Evolutionary conservation across 2,329 filamentous ascomycete genomes (phyloP), one percentile per base, ranked within the genome.

Genomic region (Huntiella decipiens): DNA sequence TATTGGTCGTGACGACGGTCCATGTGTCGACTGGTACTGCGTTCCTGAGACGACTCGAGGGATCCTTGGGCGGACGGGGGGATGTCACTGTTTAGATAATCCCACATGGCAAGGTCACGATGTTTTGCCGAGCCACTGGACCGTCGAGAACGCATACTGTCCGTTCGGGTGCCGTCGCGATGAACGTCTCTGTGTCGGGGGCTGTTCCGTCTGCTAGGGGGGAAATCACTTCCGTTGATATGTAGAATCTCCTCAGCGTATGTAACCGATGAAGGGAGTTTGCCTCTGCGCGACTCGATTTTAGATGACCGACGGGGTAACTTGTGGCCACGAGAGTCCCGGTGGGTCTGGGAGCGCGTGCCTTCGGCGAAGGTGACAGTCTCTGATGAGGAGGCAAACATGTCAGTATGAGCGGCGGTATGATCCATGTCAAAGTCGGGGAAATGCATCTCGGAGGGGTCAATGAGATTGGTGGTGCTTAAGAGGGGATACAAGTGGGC

Each of bases 61-160:
- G 40, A 43, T 31, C 31, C 40, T 34, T 43, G 40, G 7, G 40
- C 40, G 4, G 40, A 43, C 3, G 40, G 40, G 11, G 40, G 40
- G 15, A 43, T 43, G 15, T 43, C 16, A 19, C 40, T 43, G 28
- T 43, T 32, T 13, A 43, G 40, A 11, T 32, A 34, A 15, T 32
- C 34, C 8, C 15, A 8, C n/a, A 43, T 16, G n/a, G 28, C 15
- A 7, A 19, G 13, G 11, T 47, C 45, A 31, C 32, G 45, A 12
- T 38, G 39, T 4, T 32, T 32, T 10, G 37, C 39, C 2, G 39
- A 46, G 8, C 44, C 31, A n/a, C 28, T 16, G 6, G 47, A 49
- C 5, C 40, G 44, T 17, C 40, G 38, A 1, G 47, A 49, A 10
- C 47, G 47, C 34, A 46, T 34, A 45, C 47, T 49, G 13, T 46